Conservation (phyloP, 1,284 basidiomycete species). For the Apiotrichum laibachii region DNA sequence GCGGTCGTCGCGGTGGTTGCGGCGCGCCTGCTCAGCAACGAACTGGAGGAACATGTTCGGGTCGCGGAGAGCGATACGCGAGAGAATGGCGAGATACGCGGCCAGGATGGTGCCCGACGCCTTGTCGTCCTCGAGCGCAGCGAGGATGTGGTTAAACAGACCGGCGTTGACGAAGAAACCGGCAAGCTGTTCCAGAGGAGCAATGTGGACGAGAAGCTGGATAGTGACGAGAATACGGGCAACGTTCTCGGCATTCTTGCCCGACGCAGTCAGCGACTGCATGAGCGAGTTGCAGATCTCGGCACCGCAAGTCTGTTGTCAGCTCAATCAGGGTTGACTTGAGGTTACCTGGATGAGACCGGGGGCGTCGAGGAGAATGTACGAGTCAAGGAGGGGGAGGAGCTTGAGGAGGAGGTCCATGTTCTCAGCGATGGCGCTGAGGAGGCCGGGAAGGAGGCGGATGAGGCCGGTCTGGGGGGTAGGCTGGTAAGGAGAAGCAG, state of each 20-base stretch:
- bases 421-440: conserved; percentile 64
- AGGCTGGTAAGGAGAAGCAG: conserved; percentile 58
- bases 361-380: conserved; percentile 69
- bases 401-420: conserved; percentile 71
- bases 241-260: conserved; percentile 30
- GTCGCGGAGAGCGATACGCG: conserved; percentile 45
- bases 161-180: conserved; percentile 39
- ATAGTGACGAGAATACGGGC: conserved; percentile 36
- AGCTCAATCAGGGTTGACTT: no score
- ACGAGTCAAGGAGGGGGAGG: conserved; percentile 71
- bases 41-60: conserved; percentile 43
- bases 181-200: conserved; percentile 36
- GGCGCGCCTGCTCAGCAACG: conserved; percentile 37
- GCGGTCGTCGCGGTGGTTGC: conserved; percentile 25
- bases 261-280: conserved; percentile 33
- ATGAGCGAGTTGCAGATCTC: conserved; percentile 34
- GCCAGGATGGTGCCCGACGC: conserved; percentile 46
- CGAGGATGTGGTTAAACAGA: conserved; percentile 44
- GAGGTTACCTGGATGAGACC: conserved; percentile 71
- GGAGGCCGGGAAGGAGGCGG: conserved; percentile 65
- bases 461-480: conserved; percentile 55
- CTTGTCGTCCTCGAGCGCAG: conserved; percentile 49
- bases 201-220: conserved; percentile 32
- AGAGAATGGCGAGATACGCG: conserved; percentile 42
- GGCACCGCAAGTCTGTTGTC: conserved; percentile 51